Conservation (phyloP, 495 filamentous ascomycete species). For the Hyaloscypha variabilis region DNA sequence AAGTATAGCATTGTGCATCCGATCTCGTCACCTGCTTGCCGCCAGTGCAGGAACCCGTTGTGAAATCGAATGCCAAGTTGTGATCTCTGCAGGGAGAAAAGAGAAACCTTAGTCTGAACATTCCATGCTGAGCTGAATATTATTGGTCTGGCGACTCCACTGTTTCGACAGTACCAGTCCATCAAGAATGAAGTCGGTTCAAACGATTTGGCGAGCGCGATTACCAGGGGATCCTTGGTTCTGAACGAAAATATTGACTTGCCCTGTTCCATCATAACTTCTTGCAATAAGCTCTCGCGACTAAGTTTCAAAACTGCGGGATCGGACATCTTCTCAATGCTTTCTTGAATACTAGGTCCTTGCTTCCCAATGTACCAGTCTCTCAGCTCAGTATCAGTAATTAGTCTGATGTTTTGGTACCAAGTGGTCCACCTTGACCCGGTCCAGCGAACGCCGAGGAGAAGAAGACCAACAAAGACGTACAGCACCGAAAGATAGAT, state of each 20-base stretch:
- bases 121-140: conserved; percentile 64
- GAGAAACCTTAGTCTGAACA: conserved; percentile 56
- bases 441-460: conserved; percentile 43
- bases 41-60: conserved; percentile 65
- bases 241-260: conserved; percentile 42
- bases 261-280: conserved; percentile 15
- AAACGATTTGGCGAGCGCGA: conserved; percentile 52
- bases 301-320: conserved; percentile 39
- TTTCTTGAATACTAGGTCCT: conserved; percentile 41
- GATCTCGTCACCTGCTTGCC: conserved; percentile 56
- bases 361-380: conserved; percentile 46
- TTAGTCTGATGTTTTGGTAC: conserved; percentile 47
- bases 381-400: conserved; percentile 48
- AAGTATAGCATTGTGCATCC: conserved; percentile 62
- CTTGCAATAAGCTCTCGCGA: conserved; percentile 35
- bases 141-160: conserved; percentile 50
- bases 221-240: conserved; percentile 48
- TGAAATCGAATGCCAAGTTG: conserved; percentile 63
- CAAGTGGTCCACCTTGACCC: conserved; percentile 51
- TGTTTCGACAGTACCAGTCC: conserved; percentile 49
- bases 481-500: conserved; percentile 50
- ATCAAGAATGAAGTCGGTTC: conserved; percentile 60
- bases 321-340: neutral
- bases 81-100: conserved; percentile 53
- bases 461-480: conserved; percentile 44